These are phyloP conservation scores for Ephemerocybe angulata DNA, from an alignment of 768 basidiomycete species.

Conservation along the genomic window DNA sequence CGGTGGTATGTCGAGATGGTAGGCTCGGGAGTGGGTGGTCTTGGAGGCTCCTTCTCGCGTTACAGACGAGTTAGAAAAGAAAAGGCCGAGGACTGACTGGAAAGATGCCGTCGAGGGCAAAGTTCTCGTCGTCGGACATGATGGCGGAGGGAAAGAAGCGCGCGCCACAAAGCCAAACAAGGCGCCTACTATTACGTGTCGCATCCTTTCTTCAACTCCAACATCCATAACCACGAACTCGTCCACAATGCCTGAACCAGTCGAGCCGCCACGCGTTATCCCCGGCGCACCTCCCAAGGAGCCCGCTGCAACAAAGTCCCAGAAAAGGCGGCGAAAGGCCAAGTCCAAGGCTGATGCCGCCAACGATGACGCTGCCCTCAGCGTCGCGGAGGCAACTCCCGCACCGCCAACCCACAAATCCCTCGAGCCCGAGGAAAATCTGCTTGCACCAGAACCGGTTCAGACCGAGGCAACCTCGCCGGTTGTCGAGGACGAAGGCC, in stretches of 20 bases:
- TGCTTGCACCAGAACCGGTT: conserved; percentile 43
- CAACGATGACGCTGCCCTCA: conserved; percentile 43
- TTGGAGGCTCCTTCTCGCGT: conserved; percentile 51
- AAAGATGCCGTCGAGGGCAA: conserved; percentile 6
- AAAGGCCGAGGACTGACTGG: conserved; percentile 6
- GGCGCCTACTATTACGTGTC: not conserved
- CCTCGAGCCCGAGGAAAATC: conserved; percentile 42
- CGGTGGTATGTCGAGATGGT: conserved; percentile 51
- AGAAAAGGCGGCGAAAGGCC: conserved; percentile 66
- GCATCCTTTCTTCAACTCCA: not conserved
- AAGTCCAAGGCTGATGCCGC: conserved; percentile 44
- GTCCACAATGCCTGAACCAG: conserved; percentile 37
- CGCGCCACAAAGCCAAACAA: conserved; percentile 5
- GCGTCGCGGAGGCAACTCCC: conserved; percentile 43
- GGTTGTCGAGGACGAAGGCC: conserved; percentile 41
- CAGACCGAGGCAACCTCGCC: conserved; percentile 39
- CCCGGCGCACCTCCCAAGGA: conserved; percentile 74
- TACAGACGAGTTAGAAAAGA: not conserved
- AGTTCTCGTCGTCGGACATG: conserved; percentile 16
- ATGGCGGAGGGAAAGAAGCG: conserved; percentile 35
- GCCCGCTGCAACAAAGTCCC: conserved; percentile 50
- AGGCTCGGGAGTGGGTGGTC: conserved; percentile 66
- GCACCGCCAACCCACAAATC: conserved; percentile 47
- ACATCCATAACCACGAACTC: not conserved
- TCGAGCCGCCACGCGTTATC: conserved; percentile 50